phyloP scores from a whole-genome alignment of 2,329 filamentous ascomycete species.

The Stagonosporopsis vannaccii region DNA sequence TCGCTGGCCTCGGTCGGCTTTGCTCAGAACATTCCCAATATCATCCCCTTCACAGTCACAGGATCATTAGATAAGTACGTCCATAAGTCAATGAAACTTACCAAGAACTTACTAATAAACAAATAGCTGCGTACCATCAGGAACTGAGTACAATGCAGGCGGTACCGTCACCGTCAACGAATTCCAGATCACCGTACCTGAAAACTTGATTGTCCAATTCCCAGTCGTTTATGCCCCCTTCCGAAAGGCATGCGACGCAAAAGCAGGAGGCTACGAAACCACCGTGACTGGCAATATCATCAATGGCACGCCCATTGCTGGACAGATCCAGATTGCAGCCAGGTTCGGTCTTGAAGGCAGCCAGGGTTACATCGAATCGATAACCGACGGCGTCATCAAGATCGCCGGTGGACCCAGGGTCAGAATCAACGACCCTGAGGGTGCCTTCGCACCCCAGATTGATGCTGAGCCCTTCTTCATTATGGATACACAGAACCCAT shows the following conservation, averaged over 20 bases:
- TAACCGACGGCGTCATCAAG: conserved; percentile 49
- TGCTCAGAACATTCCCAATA: conserved; percentile 30
- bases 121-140: conserved; percentile 27
- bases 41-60: conserved; percentile 36
- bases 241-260: conserved; percentile 36
- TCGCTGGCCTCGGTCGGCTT: conserved; percentile 27
- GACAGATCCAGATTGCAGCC: conserved; percentile 46
- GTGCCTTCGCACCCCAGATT: conserved; percentile 46
- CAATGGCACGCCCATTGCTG: conserved; percentile 48
- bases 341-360: conserved; percentile 49
- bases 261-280: conserved; percentile 33
- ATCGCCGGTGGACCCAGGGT: conserved; percentile 49
- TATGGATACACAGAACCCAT: conserved; percentile 59
- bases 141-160: conserved; percentile 53
- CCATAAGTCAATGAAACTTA: background rate
- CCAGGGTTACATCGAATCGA: conserved; percentile 47
- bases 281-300: conserved; percentile 52
- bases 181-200: conserved; percentile 56
- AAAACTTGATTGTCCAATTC: conserved; percentile 60
- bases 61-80: conserved; percentile 40
- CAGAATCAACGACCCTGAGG: conserved; percentile 57
- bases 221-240: conserved; percentile 57
- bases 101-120: conserved; percentile 1
- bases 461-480: conserved; percentile 52
- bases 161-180: conserved; percentile 57